Base-by-base conservation (phyloP, 352 stramenopile species). In the Globisporangium nagaii region DNA sequence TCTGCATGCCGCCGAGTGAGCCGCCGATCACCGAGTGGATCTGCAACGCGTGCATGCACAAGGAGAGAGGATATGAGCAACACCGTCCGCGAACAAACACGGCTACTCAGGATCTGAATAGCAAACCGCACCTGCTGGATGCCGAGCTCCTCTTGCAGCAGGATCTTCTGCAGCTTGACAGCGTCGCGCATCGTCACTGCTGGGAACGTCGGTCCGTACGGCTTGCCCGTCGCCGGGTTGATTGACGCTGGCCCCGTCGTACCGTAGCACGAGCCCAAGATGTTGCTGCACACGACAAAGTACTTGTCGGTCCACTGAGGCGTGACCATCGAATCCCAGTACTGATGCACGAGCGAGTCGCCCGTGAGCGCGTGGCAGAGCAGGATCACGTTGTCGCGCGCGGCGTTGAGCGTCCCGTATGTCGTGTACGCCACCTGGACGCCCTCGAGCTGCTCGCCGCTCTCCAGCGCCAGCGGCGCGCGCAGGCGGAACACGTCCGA, bases 1-100 rank as follows among this genome's bases (percentile, higher is more conserved):
- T 82, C 70, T 98, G 94, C 96, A 99, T 98, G 25, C 95, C 96
- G 27, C 96, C 96, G 62, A 98, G 87, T n/a, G 87, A 98, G 17
- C 95, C 96, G 30, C 96, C 96, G 57, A 99, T 88, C 3, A 98
- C 96, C 15, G 75, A 66, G n/a, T 69, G 64, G 36, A 98, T 48
- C 45, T 60, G 20, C 7, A 25, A 47, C 39, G 17, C 5, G 5
- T 17, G n/a, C 4, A 41, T 30, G 4, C 2, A n/a, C 39, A 45
- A 4, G 25, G 19, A 45, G 11, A 45, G 19, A 45, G 17, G 11
- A 6, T n/a, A 45, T 45, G 1, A 45, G 19, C 22, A 13, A 40
- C 4, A 15, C 22, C 3, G 19, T 12, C 15, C 20, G 22, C 39
- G 1, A 30, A 8, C 9, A 17, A 11, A 25, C 0, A 28, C 3